Percentiles rank a stretch among this genome's conserved stretches.
phyloP scores from a whole-genome alignment of 352 stramenopile species.

The Globisporangium abappressorium region DNA sequence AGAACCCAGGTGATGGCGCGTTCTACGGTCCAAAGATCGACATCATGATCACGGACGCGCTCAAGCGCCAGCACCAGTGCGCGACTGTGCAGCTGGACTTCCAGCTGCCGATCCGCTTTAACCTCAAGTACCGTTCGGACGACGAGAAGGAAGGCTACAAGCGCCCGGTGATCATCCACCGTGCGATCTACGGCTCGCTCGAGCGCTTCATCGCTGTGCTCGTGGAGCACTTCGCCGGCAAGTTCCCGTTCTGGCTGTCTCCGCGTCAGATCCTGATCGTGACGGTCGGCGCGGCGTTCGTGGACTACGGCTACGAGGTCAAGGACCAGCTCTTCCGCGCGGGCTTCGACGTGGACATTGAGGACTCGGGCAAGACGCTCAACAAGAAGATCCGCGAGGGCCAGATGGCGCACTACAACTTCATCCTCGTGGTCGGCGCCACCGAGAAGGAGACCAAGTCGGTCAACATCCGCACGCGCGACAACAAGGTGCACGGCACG shows the following conservation, averaged over 20 bases:
- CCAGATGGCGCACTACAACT: constrained; percentile 82
- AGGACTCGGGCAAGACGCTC: constrained; percentile 76
- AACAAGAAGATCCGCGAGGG: constrained; percentile 83
- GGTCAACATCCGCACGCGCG: constrained; percentile 79
- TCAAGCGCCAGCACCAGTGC: constrained; percentile 96
- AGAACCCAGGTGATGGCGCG: constrained; percentile 94
- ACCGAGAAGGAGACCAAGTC: constrained; percentile 49
- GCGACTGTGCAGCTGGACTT: constrained; percentile 98
- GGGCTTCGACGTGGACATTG: constrained; percentile 80
- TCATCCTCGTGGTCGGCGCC: constrained; percentile 80
- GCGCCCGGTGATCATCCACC: constrained; percentile 97
- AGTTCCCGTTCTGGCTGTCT: constrained; percentile 96
- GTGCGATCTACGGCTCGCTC: constrained; percentile 95
- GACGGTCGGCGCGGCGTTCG: constrained; percentile 90
- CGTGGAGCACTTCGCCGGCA: constrained; percentile 95
- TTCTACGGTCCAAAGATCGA: constrained; percentile 99
- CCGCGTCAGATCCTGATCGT: constrained; percentile 77
- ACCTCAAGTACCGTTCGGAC: constrained; percentile 90
- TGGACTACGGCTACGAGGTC: constrained; percentile 94
- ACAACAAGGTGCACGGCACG: constrained; percentile 78
- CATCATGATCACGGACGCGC: constrained; percentile 96
- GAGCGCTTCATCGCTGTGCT: constrained; percentile 99
- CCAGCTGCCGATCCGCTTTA: constrained; percentile 98
- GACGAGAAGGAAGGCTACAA: constrained; percentile 81
- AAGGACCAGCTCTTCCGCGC: constrained; percentile 89